Base-by-base conservation (phyloP, 139 green algal genomes). In the Chara braunii region DNA sequence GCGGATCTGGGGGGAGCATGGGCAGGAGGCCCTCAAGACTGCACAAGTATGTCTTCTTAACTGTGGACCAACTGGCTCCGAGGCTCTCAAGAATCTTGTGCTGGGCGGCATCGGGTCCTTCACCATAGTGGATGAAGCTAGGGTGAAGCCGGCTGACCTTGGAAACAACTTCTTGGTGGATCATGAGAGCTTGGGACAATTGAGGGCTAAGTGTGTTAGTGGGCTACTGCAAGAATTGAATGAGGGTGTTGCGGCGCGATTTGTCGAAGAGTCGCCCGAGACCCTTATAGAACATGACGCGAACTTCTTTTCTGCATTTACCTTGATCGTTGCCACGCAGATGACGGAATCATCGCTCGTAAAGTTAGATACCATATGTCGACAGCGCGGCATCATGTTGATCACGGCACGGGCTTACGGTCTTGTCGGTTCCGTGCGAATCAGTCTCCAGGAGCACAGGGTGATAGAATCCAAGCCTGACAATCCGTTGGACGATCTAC, bases 41-140 rank as follows among this genome's bases (percentile, higher is more conserved):
- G 48, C 75, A 9, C 51, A 63, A 3, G 64, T 81, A 18, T 81
- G 75, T 44, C 37, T 81, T 35, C 74, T 81, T 9, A 68, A 58
- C n/a, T 50, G n/a, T 4, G 72, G 72, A 8, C 72, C 72, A 3
- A 75, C 65, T 2, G 90, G 89, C 18, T 83, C 83, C 0, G 93
- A 98, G 66, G 84, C 90, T 1, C 77, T 98, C 5, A 98, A 98
- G 64, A 98, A 98, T 66, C 72, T 98, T 14, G 92, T 98, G 0
- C 81, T 98, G 29, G 90, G 91, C 0, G 92, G 92, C 64, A 96
- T 98, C 8, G 78, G 77, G 3, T 82, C 83, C 1, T 98, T 97
- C 80, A 96, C 90, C 0, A 79, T 97, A 11, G 85, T 98, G 14
- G 92, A 98, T 60, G 81, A 72, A 0, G 59, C 51, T 5, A 83